Evolutionary conservation across 2,329 filamentous ascomycete species (phyloP), one percentile per base, ranked within the genome.

Genomic region (Helotiales sp.): DNA sequence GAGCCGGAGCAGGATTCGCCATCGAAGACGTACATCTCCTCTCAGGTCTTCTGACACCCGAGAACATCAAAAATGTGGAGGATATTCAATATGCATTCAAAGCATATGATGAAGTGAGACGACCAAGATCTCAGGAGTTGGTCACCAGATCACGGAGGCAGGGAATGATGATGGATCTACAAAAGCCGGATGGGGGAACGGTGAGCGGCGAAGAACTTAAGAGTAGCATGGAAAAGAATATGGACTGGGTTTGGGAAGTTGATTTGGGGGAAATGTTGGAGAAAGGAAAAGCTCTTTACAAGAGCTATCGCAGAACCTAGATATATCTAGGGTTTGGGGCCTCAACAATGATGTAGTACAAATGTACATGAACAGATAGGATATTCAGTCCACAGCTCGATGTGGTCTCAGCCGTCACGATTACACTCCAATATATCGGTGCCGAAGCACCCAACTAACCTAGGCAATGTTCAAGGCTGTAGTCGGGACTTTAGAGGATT

Each of bases 21-120:
- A 80, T 88, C 63, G 86, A 88, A 74, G 86, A 88, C 67, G 82
- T 81, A 1, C 78, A 85, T 28, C 74, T 82, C 0, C 78, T 86
- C 43, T 55, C 47, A 15, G 54, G 24, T 24, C 50, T 63, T 3
- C 34, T 63, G 2, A 20, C 47, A 32, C 47, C 28, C 13, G 24
- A 13, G 24, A n/a, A 45, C 13, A 45, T 45, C 17, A 45, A 45
- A 20, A 20, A 17, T 7, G 40, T 11, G 6, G 40, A 45, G 2
- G 49, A 63, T 22, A 57, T 63, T 37, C 15, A 20, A 32, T 26
- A 34, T 2, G 50, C 50, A 5, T 54, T 63, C 32, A 37, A 32
- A 55, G 61, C 22, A 8, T 63, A 63, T n/a, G 61, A 63, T 32
- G 34, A 49, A 28, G 50, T 45, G 22, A 40, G 61, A 26, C 17